These are phyloP conservation scores for Nissolia schottii DNA, from an alignment of 306 rosid species.

Conservation along the genomic window DNA sequence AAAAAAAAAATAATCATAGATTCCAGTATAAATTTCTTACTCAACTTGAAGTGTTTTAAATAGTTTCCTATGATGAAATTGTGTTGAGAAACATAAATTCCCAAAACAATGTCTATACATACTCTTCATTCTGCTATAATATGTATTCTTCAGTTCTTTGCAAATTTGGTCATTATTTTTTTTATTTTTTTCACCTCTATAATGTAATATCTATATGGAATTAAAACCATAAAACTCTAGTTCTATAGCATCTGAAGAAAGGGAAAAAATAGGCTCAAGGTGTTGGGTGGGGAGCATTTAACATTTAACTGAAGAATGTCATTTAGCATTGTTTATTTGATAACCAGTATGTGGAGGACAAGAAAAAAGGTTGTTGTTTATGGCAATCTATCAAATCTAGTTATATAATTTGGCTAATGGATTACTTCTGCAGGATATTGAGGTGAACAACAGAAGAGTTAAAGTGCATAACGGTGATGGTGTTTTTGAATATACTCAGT, in stretches of 20 bases:
- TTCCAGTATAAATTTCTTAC: background rate
- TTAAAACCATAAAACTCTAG: background rate
- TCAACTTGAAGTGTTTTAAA: background rate
- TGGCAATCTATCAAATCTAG: background rate
- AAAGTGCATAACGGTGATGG: slow-evolving; percentile 55
- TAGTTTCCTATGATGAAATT: background rate
- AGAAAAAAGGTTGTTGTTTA: background rate
- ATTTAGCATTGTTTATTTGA: background rate
- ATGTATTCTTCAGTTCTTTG: slow-evolving; percentile 3
- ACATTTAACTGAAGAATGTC: background rate
- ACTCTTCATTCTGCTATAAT: background rate
- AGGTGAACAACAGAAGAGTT: slow-evolving; percentile 72
- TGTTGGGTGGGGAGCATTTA: background rate
- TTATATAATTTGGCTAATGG: background rate
- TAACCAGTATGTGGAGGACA: background rate
- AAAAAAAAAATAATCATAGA: background rate
- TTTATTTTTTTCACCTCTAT: background rate
- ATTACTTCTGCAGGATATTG: slow-evolving; percentile 52
- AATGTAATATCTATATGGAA: background rate
- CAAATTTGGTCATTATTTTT: background rate
- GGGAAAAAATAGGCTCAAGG: background rate
- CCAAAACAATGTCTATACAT: background rate
- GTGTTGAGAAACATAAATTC: background rate
- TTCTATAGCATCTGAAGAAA: background rate
- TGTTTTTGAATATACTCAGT: slow-evolving; percentile 41